A percentile compares a stretch with the other conserved stretches of the same genome.
These are phyloP conservation scores for Akebia trifoliata DNA, from an alignment of 164 flowering plant species.

Conservation along the genomic window DNA sequence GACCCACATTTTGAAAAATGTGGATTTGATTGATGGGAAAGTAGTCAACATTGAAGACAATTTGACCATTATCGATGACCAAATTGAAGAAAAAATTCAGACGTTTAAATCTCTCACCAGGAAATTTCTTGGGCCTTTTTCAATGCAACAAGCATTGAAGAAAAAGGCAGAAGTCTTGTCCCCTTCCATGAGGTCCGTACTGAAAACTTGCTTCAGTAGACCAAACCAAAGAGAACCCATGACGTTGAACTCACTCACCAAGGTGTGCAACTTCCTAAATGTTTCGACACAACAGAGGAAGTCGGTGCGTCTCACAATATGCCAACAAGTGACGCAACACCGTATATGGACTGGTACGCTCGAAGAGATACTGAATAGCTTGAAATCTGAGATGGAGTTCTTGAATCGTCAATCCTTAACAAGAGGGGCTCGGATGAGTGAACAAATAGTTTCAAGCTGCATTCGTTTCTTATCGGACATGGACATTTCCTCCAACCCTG, in stretches of 20 bases:
- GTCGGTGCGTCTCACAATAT: conserved; percentile 43
- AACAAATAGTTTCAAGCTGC: conserved; percentile 60
- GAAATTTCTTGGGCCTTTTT: conserved; percentile 42
- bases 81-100: conserved; percentile 29
- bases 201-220: conserved; percentile 31
- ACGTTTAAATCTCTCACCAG: conserved; percentile 54
- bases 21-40: conserved; percentile 61
- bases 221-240: conserved; percentile 51
- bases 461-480: conserved; percentile 44
- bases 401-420: conserved; percentile 15
- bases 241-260: conserved; percentile 46
- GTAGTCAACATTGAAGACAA: conserved; percentile 36
- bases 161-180: conserved; percentile 15
- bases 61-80: conserved; percentile 37
- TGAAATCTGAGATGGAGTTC: conserved; percentile 49
- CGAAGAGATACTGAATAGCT: conserved; percentile 44
- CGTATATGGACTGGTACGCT: conserved; percentile 63
- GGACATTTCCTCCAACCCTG: conserved; percentile 31
- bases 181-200: conserved; percentile 2
- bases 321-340: conserved; percentile 67
- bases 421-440: conserved; percentile 36
- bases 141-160: conserved; percentile 37
- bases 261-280: conserved; percentile 46
- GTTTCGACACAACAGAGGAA: conserved; percentile 72
- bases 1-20: conserved; percentile 36